These are phyloP conservation scores for Scedosporium aurantiacum DNA, from an alignment of 2,329 filamentous ascomycete species.

Conservation along the genomic window DNA sequence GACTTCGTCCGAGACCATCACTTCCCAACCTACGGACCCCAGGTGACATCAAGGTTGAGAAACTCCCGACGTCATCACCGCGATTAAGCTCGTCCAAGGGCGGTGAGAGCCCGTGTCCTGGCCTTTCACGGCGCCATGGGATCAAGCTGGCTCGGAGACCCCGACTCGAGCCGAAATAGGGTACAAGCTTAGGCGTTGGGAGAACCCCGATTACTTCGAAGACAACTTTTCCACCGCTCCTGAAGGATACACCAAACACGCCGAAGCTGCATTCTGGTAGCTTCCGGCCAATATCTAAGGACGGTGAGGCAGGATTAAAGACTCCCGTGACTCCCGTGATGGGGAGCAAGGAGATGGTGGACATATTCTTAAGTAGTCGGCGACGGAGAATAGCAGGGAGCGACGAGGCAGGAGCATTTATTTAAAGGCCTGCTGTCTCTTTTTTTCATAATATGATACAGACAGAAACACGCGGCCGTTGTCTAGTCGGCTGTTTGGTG, in stretches of 20 bases:
- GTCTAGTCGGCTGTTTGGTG: too few relatives aligned
- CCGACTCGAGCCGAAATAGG: conserved; percentile 7
- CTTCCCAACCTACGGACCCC: conserved; percentile 12
- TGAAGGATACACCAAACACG: neutral
- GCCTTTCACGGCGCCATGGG: neutral
- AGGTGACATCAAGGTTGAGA: conserved; percentile 7
- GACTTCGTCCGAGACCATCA: conserved; percentile 16
- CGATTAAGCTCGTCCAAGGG: neutral
- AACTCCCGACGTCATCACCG: conserved; percentile 4
- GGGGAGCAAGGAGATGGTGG: conserved; percentile 42
- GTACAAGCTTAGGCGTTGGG: neutral
- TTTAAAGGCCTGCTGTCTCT: conserved; percentile 11
- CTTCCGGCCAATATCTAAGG: neutral
- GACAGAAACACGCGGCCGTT: too few relatives aligned
- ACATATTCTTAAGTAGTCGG: conserved; percentile 40
- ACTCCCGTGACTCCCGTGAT: conserved; percentile 10
- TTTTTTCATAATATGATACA: neutral
- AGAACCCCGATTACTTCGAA: neutral
- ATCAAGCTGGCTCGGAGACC: conserved; percentile 9
- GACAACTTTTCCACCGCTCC: too few relatives aligned
- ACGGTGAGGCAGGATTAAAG: neutral
- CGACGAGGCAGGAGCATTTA: conserved; percentile 22
- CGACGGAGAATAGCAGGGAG: conserved; percentile 29
- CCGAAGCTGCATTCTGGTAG: neutral
- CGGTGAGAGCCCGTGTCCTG: neutral